A percentile compares a stretch with the other conserved stretches of the same genome.
These are phyloP conservation scores for Sutorius eximius DNA, from an alignment of 1,284 basidiomycete species.

Conservation along the genomic window DNA sequence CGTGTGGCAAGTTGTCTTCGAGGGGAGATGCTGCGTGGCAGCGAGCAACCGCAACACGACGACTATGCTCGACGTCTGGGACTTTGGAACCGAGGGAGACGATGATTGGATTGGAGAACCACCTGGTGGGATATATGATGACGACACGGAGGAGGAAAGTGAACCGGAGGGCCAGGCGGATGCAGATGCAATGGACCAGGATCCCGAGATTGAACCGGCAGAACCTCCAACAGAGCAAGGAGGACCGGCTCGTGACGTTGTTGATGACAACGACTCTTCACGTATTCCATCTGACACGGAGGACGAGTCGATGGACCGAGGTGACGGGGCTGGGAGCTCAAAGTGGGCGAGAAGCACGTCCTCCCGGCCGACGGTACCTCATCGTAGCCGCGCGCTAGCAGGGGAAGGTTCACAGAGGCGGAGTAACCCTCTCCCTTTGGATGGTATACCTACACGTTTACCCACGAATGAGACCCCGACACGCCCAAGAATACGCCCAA, in stretches of 20 bases:
- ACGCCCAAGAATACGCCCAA: constrained; percentile 48
- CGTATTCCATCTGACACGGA: constrained; percentile 24
- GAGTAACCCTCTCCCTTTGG: constrained; percentile 20
- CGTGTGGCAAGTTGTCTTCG: constrained; percentile 95
- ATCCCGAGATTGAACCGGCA: constrained; percentile 49
- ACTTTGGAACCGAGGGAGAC: constrained; percentile 71
- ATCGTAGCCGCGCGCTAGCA: constrained; percentile 11
- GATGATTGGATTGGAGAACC: constrained; percentile 58
- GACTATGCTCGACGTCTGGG: constrained; percentile 85
- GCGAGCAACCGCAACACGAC: constrained; percentile 81
- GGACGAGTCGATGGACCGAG: constrained; percentile 36
- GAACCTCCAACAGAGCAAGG: constrained; percentile 51
- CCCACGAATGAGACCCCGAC: constrained; percentile 63
- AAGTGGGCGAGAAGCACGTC: constrained; percentile 36
- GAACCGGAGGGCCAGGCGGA: constrained; percentile 52
- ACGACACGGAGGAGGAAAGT: constrained; percentile 55
- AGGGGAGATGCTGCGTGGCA: constrained; percentile 89
- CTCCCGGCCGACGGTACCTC: constrained; percentile 24
- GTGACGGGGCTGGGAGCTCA: constrained; percentile 36
- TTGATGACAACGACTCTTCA: constrained; percentile 30
- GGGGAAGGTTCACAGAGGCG: constrained; percentile 26
- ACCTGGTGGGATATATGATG: constrained; percentile 51
- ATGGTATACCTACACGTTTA: constrained; percentile 33
- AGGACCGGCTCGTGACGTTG: constrained; percentile 38
- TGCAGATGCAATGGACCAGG: constrained; percentile 69